Evolutionary conservation across 257 asterid genomes (phyloP).

Genomic region (Galeopsis tetrahit): DNA sequence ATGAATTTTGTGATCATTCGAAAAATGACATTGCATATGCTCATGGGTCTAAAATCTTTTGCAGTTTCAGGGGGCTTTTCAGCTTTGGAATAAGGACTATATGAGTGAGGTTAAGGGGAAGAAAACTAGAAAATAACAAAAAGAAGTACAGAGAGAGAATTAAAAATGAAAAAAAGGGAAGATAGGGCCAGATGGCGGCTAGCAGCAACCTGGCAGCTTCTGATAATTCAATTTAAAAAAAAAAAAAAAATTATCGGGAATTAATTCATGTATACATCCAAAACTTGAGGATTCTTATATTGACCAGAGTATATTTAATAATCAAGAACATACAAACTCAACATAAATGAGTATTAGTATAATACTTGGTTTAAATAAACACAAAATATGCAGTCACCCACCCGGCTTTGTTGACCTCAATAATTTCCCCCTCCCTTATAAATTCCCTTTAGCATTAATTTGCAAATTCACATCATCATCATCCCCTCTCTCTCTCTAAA

Average conservation of each 20-base stretch:
- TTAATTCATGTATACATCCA: background rate
- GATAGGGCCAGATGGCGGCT: too few relatives aligned
- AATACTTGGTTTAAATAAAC: background rate
- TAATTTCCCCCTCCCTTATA: constrained; percentile 22
- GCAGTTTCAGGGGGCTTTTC: too few relatives aligned
- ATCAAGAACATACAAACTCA: background rate
- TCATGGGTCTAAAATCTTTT: too few relatives aligned
- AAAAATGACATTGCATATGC: too few relatives aligned
- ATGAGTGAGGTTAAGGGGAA: too few relatives aligned
- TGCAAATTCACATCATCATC: background rate
- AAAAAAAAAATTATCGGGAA: background rate
- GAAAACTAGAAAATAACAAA: too few relatives aligned
- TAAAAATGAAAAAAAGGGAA: background rate
- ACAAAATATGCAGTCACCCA: background rate
- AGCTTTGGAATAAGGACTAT: too few relatives aligned
- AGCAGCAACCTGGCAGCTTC: too few relatives aligned
- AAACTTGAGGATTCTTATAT: background rate
- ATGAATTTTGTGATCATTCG: too few relatives aligned
- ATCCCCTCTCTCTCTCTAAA: constrained; percentile 22
- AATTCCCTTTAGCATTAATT: background rate
- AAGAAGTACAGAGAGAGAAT: too few relatives aligned
- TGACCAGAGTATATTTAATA: background rate
- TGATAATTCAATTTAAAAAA: background rate
- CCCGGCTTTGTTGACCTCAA: background rate
- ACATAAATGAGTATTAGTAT: background rate